Evolutionary conservation across 2,329 filamentous ascomycete species (phyloP).

Genomic region (Neonectria magnoliae): DNA sequence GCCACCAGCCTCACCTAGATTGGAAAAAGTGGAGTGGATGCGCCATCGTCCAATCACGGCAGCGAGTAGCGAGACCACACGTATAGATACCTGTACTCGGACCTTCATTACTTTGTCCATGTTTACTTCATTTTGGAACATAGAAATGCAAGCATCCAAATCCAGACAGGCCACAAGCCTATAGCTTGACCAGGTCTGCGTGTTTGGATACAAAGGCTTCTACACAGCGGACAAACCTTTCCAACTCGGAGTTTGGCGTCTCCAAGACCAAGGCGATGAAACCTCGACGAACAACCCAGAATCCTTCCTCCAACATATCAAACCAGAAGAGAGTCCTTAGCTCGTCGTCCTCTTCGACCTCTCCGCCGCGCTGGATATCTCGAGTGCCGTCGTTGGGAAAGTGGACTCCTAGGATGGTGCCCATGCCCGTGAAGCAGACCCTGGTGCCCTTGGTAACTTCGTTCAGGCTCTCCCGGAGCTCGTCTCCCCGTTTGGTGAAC

Average conservation of each 20-base stretch:
- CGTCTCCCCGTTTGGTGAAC: slow-evolving; percentile 47
- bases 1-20: slow-evolving; percentile 13
- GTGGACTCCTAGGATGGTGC: slow-evolving; percentile 50
- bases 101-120: not conserved
- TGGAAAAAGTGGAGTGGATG: not conserved
- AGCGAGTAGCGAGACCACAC: not conserved
- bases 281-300: slow-evolving; percentile 55
- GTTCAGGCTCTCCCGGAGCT: slow-evolving; percentile 44
- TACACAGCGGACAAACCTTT: slow-evolving; percentile 53
- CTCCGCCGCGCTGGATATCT: slow-evolving; percentile 41
- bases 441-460: slow-evolving; percentile 47
- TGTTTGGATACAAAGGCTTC: slow-evolving; percentile 46
- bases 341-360: slow-evolving; percentile 45
- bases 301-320: slow-evolving; percentile 57
- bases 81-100: not conserved
- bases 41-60: slow-evolving; percentile 33
- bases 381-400: slow-evolving; percentile 46
- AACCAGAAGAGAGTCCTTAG: slow-evolving; percentile 57
- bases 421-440: slow-evolving; percentile 51
- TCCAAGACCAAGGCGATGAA: slow-evolving; percentile 53
- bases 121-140: not conserved
- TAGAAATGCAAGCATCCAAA: not conserved
- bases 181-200: slow-evolving; percentile 28
- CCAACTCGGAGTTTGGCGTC: slow-evolving; percentile 51
- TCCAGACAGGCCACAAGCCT: not conserved